Percentiles rank a stretch among this genome's conserved stretches.
These are phyloP conservation scores for Colletotrichum navitas DNA, from an alignment of 2,329 filamentous ascomycete species.

Conservation along the genomic window DNA sequence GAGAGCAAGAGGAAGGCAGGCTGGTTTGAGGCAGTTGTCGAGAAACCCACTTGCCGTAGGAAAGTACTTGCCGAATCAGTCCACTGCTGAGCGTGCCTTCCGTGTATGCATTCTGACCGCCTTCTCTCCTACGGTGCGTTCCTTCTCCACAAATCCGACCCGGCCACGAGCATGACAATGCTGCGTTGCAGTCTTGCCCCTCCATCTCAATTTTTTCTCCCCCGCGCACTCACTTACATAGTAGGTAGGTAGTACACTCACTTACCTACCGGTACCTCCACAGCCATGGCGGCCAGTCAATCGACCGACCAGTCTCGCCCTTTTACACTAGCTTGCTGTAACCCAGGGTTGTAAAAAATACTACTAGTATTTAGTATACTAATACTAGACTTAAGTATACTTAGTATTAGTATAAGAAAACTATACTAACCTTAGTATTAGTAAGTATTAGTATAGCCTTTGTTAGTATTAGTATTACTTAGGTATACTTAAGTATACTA, in stretches of 20 bases:
- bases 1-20: too few relatives aligned
- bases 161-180: conserved; percentile 22
- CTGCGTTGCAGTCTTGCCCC: conserved; percentile 5
- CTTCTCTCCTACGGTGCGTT: conserved; percentile 20
- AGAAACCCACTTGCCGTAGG: background rate
- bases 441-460: too few relatives aligned
- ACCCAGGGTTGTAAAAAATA: too few relatives aligned
- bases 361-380: too few relatives aligned
- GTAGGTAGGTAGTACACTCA: background rate
- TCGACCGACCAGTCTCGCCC: background rate
- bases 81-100: background rate
- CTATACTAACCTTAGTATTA: too few relatives aligned
- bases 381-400: too few relatives aligned
- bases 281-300: too few relatives aligned
- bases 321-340: conserved; percentile 3
- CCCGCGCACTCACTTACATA: background rate
- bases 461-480: too few relatives aligned
- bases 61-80: background rate
- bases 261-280: too few relatives aligned
- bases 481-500: too few relatives aligned
- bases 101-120: conserved; percentile 27
- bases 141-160: conserved; percentile 35
- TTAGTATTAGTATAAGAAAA: too few relatives aligned
- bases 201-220: conserved; percentile 5
- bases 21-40: too few relatives aligned